phyloP scores from a whole-genome alignment of 352 stramenopile genomes.

The Globisporangium radiosum region DNA sequence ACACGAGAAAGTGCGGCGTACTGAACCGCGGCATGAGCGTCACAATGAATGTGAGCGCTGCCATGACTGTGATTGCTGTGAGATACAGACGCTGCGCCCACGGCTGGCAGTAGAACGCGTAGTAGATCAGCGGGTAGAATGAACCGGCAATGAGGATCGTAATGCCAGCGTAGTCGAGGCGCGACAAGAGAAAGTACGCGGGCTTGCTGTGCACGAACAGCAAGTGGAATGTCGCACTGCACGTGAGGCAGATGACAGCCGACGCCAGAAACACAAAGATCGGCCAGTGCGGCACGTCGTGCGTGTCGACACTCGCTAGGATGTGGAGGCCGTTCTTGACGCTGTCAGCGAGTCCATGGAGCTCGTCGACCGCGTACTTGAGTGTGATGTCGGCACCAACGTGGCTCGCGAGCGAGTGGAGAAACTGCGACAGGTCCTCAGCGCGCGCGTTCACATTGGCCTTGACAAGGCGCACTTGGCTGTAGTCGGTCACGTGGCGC shows the following conservation, averaged over 20 bases:
- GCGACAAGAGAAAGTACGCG: conserved; percentile 70
- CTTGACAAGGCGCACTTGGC: conserved; percentile 54
- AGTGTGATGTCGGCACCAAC: conserved; percentile 70
- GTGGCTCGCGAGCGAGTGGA: conserved; percentile 63
- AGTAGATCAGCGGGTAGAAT: conserved; percentile 87
- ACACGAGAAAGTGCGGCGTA: conserved; percentile 62
- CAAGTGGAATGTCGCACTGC: conserved; percentile 78
- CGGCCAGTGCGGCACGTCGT: conserved; percentile 77
- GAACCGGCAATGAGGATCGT: conserved; percentile 82
- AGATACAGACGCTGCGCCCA: conserved; percentile 60
- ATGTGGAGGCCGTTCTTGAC: conserved; percentile 76
- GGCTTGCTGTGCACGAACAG: conserved; percentile 77
- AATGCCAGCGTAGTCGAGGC: conserved; percentile 82
- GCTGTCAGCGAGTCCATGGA: conserved; percentile 66
- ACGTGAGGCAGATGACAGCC: conserved; percentile 77
- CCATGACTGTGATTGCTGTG: conserved; percentile 57
- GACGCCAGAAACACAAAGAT: conserved; percentile 84
- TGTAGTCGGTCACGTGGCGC: conserved; percentile 38
- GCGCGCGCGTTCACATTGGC: conserved; percentile 46
- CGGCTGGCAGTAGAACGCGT: conserved; percentile 85
- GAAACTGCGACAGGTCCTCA: conserved; percentile 59
- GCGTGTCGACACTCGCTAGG: conserved; percentile 53
- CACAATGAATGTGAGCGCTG: conserved; percentile 59
- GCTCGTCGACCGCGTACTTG: conserved; percentile 70
- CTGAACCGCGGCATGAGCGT: conserved; percentile 66